Base-by-base conservation (phyloP, 345 rosid species). In the Draba incana region DNA sequence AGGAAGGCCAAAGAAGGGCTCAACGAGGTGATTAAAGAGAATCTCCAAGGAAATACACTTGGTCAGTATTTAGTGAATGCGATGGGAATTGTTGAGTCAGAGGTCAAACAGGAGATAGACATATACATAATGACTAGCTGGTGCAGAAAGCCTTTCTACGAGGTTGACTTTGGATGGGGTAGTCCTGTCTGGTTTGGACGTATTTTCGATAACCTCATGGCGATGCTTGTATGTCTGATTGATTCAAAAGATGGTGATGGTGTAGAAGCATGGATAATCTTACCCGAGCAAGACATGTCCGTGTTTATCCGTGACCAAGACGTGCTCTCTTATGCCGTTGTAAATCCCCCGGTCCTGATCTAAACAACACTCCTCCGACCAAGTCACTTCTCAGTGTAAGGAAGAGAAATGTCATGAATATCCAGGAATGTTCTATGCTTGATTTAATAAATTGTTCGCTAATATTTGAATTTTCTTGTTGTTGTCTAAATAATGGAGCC, bases 131-230 rank as follows among this genome's bases (percentile, higher is more conserved):
- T 74, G 38, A 52, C 83, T 8, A 84, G 88, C 44, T 50, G 84
- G 79, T 82, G 85, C 52, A 50, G 58, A 44, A 78, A 82, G 50
- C 81, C 78, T 10, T 31, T 76, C 30, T 82, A 80, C 24, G 80
- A 82, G 58, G 79, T 80, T 3, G 84, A 84, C 27, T 82, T 84
- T 20, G 81, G 84, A 23, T 80, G 84, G 88, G 87, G 84, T 20
- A 57, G 31, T 55, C 88, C 87, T 0, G 37, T 35, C 2, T 86
- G 92, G 88, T 68, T 78, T 5, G 44, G 66, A 12, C 14, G 31
- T 0, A 37, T 27, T 0, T 2, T 55, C 2, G 3, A 6, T 7
- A 8, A 53, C 50, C 66, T 72, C 11, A 4, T 23, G 4, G 8
- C 61, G 13, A 52, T 4, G n/a, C 4, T 8, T 43, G 3, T 51